Percentiles rank a stretch among this genome's conserved stretches.
Evolutionary conservation across 108 stramenopile genomes (phyloP).

Genomic region (Phaeodactylum tricornutum): DNA sequence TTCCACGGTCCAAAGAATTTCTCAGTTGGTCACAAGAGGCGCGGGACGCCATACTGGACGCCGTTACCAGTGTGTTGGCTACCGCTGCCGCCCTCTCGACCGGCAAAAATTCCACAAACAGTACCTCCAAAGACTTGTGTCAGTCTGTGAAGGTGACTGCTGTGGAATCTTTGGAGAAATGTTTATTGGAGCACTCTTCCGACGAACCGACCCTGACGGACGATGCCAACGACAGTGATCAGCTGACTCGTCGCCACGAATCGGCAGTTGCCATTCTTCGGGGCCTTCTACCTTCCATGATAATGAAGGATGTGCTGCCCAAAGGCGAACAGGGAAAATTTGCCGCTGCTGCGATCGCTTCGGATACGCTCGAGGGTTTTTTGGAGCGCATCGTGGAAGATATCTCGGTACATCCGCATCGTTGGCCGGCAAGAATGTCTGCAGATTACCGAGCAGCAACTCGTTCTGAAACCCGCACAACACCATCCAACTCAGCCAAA

Average conservation of each 20-base stretch:
- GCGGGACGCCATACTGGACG: constrained; percentile 49
- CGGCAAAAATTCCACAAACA: too few species aligned
- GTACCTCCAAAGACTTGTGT: not conserved
- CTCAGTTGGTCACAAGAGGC: constrained; percentile 57
- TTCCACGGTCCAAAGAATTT: constrained; percentile 36
- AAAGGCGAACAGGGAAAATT: constrained; percentile 68
- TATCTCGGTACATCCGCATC: too few species aligned
- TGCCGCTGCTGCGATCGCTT: constrained; percentile 34
- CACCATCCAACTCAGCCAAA: too few species aligned
- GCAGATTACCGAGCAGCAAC: too few species aligned
- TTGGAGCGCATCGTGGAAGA: too few species aligned
- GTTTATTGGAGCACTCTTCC: not conserved
- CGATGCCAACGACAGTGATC: not conserved
- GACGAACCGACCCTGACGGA: too few species aligned
- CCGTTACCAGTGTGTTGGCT: constrained; percentile 26
- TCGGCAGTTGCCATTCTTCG: constrained; percentile 42
- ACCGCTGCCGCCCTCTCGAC: constrained; percentile 43
- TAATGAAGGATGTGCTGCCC: constrained; percentile 40
- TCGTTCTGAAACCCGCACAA: too few species aligned
- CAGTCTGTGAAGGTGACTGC: not conserved
- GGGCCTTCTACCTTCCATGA: constrained; percentile 40
- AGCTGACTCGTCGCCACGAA: constrained; percentile 25
- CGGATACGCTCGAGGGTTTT: constrained; percentile 24
- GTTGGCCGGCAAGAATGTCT: too few species aligned
- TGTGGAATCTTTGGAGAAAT: not conserved